Percentiles rank a stretch among this genome's conserved stretches.
These are phyloP conservation scores for Fusarium sp. DNA, from an alignment of 2,329 filamentous ascomycete species.

Conservation along the genomic window DNA sequence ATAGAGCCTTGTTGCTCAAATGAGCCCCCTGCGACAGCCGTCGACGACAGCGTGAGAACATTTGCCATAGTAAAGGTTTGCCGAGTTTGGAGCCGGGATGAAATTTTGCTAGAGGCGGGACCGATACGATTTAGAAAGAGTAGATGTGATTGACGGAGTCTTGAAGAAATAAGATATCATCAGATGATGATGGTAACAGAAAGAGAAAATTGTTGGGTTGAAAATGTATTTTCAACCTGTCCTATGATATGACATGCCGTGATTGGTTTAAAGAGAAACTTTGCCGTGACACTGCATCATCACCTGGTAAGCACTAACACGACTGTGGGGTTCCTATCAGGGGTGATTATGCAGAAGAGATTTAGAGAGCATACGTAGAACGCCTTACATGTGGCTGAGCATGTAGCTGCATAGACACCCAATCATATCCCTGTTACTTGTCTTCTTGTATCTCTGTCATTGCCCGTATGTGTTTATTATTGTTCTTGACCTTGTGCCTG, in stretches of 20 bases:
- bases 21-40: fast-evolving
- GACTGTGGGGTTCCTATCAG: neutral
- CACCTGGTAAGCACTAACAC: neutral
- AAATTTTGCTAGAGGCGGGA: neutral
- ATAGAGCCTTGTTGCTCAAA: neutral
- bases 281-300: no score
- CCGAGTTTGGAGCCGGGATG: fast-evolving
- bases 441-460: neutral
- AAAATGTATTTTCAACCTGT: neutral
- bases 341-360: neutral
- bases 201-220: fast-evolving
- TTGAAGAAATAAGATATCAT: no score
- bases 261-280: no score
- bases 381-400: neutral
- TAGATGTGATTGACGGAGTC: no score
- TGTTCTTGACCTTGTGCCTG: no score
- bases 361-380: neutral
- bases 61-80: neutral
- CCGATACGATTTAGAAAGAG: no score
- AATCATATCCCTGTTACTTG: neutral
- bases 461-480: no score
- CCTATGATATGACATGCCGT: neutral
- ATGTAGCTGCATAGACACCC: neutral
- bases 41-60: fast-evolving
- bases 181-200: neutral